Evolutionary conservation across 352 stramenopile genomes (phyloP).

Genomic region (Globisporangium cederbergense): DNA sequence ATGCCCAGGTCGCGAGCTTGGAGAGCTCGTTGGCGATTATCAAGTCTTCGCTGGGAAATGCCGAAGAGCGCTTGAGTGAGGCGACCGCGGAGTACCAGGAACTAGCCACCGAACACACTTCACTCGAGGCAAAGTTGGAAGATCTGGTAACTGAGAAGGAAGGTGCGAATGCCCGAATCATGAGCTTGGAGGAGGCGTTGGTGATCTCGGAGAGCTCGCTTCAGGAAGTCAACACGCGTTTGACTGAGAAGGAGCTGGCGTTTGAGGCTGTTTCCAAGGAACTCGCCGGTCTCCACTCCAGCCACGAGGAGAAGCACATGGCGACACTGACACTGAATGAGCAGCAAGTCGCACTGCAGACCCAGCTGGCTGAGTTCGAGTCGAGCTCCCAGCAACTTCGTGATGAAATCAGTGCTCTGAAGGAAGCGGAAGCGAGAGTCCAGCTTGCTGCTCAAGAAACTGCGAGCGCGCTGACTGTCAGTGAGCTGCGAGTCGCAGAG

Average conservation of each 20-base stretch:
- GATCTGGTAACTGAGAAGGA: constrained; percentile 9
- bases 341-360: background rate
- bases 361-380: background rate
- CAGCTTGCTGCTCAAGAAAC: background rate
- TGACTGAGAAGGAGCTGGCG: constrained; percentile 7
- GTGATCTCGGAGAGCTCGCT: constrained; percentile 7
- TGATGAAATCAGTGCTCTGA: background rate
- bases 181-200: constrained; percentile 5
- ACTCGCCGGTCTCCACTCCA: background rate
- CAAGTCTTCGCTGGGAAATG: background rate
- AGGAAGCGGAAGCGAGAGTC: background rate
- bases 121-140: background rate
- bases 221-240: background rate
- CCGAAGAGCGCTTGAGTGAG: background rate
- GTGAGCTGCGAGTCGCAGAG: background rate
- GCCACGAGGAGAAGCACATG: background rate
- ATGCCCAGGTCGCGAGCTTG: background rate
- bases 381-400: background rate
- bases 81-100: background rate
- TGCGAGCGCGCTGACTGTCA: background rate
- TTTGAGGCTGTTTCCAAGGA: constrained; percentile 8
- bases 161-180: background rate
- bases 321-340: background rate
- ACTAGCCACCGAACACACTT: background rate
- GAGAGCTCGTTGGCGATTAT: background rate